Percentiles rank a stretch among this genome's conserved stretches.
These are phyloP conservation scores for Ceriops tagal DNA, from an alignment of 345 rosid genomes.

Conservation along the genomic window DNA sequence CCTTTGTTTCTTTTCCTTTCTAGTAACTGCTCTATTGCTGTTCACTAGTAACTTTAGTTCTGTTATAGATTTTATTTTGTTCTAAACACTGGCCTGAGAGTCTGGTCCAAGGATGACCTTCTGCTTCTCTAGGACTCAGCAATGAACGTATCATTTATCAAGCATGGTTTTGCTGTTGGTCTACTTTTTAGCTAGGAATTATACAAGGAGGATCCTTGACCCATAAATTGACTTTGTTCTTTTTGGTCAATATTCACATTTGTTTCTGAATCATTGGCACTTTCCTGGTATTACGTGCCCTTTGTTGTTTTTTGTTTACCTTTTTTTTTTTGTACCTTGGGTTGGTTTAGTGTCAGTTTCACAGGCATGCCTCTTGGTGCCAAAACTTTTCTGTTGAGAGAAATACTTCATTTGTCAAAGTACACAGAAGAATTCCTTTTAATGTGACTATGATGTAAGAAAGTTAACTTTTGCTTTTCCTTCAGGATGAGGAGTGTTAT, in stretches of 20 bases:
- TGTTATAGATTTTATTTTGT: background rate
- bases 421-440: background rate
- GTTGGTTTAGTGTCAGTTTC: too few species aligned
- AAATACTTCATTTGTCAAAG: background rate
- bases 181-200: background rate
- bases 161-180: background rate
- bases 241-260: background rate
- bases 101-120: background rate
- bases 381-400: too few species aligned
- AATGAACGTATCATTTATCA: background rate
- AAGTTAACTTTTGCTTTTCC: slow-evolving; percentile 10
- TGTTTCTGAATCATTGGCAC: too few species aligned
- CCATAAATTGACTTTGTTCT: background rate
- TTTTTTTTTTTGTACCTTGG: too few species aligned
- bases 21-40: background rate
- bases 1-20: background rate
- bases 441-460: background rate
- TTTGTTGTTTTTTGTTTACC: background rate
- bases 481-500: slow-evolving; percentile 84
- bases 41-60: background rate
- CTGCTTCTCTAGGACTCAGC: background rate
- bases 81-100: background rate
- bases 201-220: background rate
- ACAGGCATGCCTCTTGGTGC: too few species aligned
- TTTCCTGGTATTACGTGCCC: background rate